phyloP scores from a whole-genome alignment of 2,329 filamentous ascomycete species.

The Daldinia sp. region DNA sequence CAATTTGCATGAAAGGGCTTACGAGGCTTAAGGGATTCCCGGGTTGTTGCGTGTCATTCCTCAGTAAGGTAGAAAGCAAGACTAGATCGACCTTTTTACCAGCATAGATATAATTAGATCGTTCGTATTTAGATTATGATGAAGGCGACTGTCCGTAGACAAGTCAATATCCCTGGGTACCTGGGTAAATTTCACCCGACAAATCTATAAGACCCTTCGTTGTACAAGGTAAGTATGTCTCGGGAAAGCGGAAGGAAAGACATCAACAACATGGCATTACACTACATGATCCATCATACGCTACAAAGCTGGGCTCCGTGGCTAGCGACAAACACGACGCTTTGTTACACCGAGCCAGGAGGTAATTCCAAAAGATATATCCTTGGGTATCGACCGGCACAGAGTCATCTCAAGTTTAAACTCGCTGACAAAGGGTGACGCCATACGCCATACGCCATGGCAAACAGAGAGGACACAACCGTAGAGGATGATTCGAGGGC shows the following conservation, averaged over 20 bases:
- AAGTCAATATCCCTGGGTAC: too few relatives aligned
- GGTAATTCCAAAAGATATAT: slow-evolving; percentile 16
- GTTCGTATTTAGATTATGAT: not conserved
- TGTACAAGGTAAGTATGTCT: slow-evolving; percentile 26
- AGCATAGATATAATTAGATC: not conserved
- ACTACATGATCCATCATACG: slow-evolving; percentile 1
- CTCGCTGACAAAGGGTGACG: not conserved
- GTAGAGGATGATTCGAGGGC: not conserved
- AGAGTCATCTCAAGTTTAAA: not conserved
- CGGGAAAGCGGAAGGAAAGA: slow-evolving; percentile 31
- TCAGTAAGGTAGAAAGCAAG: not conserved
- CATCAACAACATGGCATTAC: slow-evolving; percentile 5
- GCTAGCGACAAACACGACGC: slow-evolving; percentile 22
- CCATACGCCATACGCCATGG: slow-evolving; percentile 17
- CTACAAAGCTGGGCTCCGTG: slow-evolving; percentile 24
- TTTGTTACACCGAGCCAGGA: slow-evolving; percentile 8
- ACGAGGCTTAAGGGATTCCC: not conserved
- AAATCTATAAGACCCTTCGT: not conserved
- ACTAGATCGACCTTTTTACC: not conserved
- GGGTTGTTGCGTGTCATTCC: not conserved
- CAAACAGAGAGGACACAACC: slow-evolving; percentile 2
- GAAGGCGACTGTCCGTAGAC: not conserved
- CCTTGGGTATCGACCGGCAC: not conserved
- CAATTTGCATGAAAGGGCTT: not conserved
- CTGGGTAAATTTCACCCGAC: not conserved